A percentile compares a stretch with the other conserved stretches of the same genome.
Conservation (phyloP, 2,329 filamentous ascomycete genomes). For the Calonectria naviculata region DNA sequence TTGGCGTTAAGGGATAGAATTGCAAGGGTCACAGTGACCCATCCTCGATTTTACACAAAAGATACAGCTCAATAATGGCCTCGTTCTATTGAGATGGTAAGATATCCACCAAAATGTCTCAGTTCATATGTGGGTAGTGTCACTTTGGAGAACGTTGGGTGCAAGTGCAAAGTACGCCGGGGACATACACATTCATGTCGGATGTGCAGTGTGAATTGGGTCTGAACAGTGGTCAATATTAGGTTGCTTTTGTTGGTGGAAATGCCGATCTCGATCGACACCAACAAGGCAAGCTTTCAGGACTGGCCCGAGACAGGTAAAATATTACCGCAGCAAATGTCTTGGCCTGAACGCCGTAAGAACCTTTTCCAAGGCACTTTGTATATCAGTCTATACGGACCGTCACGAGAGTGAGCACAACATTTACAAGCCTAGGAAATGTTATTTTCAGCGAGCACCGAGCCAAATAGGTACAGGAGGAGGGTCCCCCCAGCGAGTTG, state of each 20-base stretch:
- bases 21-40: not conserved
- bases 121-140: not conserved
- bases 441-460: not conserved
- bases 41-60: not conserved
- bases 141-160: not conserved
- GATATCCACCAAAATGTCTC: not conserved
- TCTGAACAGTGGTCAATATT: not conserved
- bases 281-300: not conserved
- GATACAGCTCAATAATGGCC: not conserved
- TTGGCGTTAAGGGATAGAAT: not conserved
- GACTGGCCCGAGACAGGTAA: not conserved
- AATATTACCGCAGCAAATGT: not conserved
- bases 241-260: not conserved
- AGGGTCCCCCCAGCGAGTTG: not conserved
- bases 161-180: not conserved
- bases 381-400: not conserved
- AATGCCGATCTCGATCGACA: not conserved
- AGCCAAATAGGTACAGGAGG: not conserved
- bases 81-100: not conserved
- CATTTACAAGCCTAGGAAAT: too few species aligned
- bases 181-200: not conserved
- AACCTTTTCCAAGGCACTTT: not conserved
- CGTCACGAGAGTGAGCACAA: not conserved
- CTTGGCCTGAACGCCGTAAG: not conserved
- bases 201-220: not conserved